Base-by-base conservation (phyloP, 345 rosid genomes). In the Dipteronia sinensis region DNA sequence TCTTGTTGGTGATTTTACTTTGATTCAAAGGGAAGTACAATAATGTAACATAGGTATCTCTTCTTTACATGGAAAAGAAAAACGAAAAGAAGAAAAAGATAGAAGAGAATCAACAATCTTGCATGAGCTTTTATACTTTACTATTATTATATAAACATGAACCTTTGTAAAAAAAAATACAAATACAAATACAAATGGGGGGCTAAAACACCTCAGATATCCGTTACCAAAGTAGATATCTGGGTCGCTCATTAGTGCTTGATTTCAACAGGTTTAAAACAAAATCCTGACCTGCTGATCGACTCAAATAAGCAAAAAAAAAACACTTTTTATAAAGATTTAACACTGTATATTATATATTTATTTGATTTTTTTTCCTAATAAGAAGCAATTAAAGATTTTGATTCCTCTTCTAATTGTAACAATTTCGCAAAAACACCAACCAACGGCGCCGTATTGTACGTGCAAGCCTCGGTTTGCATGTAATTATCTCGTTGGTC, bases 391-490 rank as follows among this genome's bases (percentile, higher is more conserved):
- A 89, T 88, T 82, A 85, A 78, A 19, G 84, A 71, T 49, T 49
- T 73, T 38, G 71, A 74, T 65, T 71, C 83, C 29, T 85, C 86
- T 78, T 87, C 88, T 34, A 89, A 82, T 75, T 81, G 84, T 74
- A 74, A 49, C 75, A 95, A 67, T 82, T 77, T 90, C 3, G 92
- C 96, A 49, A 91, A 84, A 69, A 91, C 92, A 11, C 93, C 92
- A 1, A 91, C 90, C 74, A 91, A 80, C 9, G 91, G 86, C 4
- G 93, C 93, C 0, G 92, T 91, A 72, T 91, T 91, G 49, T 91
- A 91, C 2, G 91, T 91, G 85, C 96, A 91, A 11, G 96, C 96
- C 85, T 91, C 96, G 0, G 96, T 87, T 82, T 88, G 93, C 91
- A 83, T 73, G 25, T 78, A 91, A 58, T 90, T 91, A 22, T 76